Base-by-base conservation (phyloP, 2,329 filamentous ascomycete species). In the Dendrostoma leiphaemia region DNA sequence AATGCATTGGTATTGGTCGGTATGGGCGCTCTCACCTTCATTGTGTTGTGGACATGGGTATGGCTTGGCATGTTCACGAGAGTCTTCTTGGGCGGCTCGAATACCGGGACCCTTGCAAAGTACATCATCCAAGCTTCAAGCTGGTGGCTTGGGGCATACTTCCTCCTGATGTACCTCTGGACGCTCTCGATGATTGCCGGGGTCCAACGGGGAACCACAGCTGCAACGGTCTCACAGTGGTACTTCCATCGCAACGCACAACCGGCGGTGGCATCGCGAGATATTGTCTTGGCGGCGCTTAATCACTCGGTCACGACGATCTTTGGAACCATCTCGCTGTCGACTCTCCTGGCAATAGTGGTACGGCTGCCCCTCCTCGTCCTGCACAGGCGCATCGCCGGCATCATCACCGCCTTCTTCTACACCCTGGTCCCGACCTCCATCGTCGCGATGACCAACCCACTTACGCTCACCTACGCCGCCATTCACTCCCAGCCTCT, bases 51-150 rank as follows among this genome's bases (percentile, higher is more conserved):
- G 88, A 97, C 92, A 0, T 99, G 94, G 94, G 71, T 89, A 6
- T 99, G 94, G 94, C 84, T 97, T 62, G 85, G 86, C 63, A 97
- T 99, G 91, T 97, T 99, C 71, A 93, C 92, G 7, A 83, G 91
- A 41, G 86, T 97, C 55, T 99, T 99, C 70, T 84, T 97, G 56
- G 91, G 90, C n/a, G 94, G 94, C 0, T 89, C 92, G 69, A 85
- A 93, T 60, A 84, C 85, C 15, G 83, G 81, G 57, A 74, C 68
- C 19, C 74, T 86, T 28, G 74, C 78, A 0, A 69, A 71, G 38
- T 97, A 95, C 71, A 82, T 96, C 64, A 91, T 97, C 65, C 88
- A 91, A 65, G 75, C 88, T 17, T 91, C 90, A 56, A 96, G 88
- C 64, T 97, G 93, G 93, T 96, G 91, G 90, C 79, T 99, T 3